Conservation (phyloP, 73 alveolate genomes). For the Paramecium tetraurelia region DNA sequence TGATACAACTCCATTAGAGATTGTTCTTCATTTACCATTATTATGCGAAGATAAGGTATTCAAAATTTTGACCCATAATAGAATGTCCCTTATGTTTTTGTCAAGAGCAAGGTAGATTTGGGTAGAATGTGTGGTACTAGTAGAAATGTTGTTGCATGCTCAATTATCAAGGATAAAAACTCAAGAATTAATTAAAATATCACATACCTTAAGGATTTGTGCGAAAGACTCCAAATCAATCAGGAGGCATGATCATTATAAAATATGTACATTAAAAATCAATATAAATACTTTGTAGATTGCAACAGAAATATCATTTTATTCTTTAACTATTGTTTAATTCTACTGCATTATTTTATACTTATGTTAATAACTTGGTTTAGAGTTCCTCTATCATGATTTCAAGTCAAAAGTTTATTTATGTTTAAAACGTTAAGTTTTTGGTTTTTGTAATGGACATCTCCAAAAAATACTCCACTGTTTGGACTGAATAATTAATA, state of each 20-base stretch:
- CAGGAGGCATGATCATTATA: conserved; percentile 1
- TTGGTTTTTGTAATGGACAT: too few relatives aligned
- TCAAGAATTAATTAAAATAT: conserved; percentile 38
- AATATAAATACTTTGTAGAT: not conserved
- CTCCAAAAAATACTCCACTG: too few relatives aligned
- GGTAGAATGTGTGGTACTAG: conserved; percentile 99
- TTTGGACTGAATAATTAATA: too few relatives aligned
- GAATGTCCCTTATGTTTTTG: conserved; percentile 98
- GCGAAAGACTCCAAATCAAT: conserved; percentile 57
- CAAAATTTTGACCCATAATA: conserved; percentile 40
- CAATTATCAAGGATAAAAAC: conserved; percentile 36
- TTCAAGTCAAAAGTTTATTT: too few relatives aligned
- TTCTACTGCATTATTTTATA: too few relatives aligned
- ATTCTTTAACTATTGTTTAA: too few relatives aligned
- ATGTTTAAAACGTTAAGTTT: too few relatives aligned
- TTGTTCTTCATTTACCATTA: conserved; percentile 97
- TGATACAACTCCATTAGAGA: conserved; percentile 99
- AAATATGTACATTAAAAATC: not conserved
- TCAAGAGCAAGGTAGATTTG: conserved; percentile 94
- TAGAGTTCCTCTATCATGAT: too few relatives aligned
- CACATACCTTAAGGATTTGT: conserved; percentile 51
- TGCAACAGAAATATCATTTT: not conserved
- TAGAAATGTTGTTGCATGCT: conserved; percentile 88
- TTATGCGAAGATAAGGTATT: conserved; percentile 88
- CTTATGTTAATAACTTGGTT: too few relatives aligned